Evolutionary conservation across 23 red algal genomes (phyloP), one percentile per base, ranked within the genome.

Genomic region (Gracilaria domingensis): DNA sequence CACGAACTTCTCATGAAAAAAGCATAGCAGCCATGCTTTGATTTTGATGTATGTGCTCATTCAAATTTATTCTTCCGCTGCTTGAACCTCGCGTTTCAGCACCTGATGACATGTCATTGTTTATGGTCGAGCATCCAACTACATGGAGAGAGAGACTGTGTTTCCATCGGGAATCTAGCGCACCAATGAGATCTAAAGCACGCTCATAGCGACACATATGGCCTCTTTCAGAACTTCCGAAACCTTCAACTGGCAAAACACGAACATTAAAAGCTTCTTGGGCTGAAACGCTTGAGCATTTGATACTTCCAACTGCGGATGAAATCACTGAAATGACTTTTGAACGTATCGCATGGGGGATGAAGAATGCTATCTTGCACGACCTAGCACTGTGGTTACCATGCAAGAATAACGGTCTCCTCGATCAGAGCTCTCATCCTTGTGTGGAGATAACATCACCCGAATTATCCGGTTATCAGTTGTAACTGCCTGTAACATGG

Each of bases 1-100:
- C 81, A 86, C 25, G 94, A 96, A 44, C 70, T 96, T 30, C 94
- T 96, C 34, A 90, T 93, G 92, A 71, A 72, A 34, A 75, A 79
- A 30, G 90, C 90, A 32, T 77, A 50, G 17, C 40, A 4, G 9
- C 26, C 64, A 17, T 18, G 8, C 28, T 18, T 64, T 69, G 64
- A n/a, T 36, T 69, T 69, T 69, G 28, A 69, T 37, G 26, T 20
- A 9, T 12, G 12, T 69, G 7, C 64, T 69, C 32, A 36, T 65
- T 12, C 8, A 25, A 65, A 65, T 28, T 32, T 32, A 28, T 65
- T 65, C 30, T 69, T 29, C 26, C 59, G 59, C 59, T 18, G 26
- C 59, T 62, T 55, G 51, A 32, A 69, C 13, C 64, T 37, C 30
- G 64, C 33, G 30, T 69, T 36, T 36, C 7, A 20, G 8, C 64